These are phyloP conservation scores for Pichia manshurica DNA, from an alignment of 805 yeast genomes.

Conservation along the genomic window DNA sequence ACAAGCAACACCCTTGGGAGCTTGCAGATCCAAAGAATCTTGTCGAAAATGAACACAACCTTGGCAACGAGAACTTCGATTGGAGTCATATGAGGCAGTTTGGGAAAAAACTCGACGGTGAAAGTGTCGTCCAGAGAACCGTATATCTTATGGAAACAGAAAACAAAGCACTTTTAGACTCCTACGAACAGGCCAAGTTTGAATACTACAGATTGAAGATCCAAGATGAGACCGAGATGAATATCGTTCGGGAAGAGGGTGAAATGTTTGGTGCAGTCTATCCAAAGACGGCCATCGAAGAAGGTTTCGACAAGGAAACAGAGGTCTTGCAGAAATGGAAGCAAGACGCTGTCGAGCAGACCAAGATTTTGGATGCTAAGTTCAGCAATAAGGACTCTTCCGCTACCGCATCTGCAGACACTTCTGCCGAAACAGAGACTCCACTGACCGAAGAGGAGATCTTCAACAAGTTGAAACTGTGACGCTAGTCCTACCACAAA, in stretches of 20 bases:
- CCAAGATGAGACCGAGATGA: slow-evolving; percentile 69
- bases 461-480: slow-evolving; percentile 10
- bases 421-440: slow-evolving; percentile 24
- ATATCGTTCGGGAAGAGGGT: slow-evolving; percentile 75
- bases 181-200: slow-evolving; percentile 79
- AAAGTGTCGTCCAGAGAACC: slow-evolving; percentile 75
- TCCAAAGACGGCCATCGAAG: slow-evolving; percentile 54
- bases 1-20: slow-evolving; percentile 97
- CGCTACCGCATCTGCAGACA: slow-evolving; percentile 18
- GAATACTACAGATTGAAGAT: slow-evolving; percentile 86
- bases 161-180: slow-evolving; percentile 43
- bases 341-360: slow-evolving; percentile 56
- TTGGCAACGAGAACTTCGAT: slow-evolving; percentile 47
- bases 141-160: slow-evolving; percentile 42
- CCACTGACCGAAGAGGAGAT: slow-evolving; percentile 20
- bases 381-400: slow-evolving; percentile 24
- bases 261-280: slow-evolving; percentile 78
- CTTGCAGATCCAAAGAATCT: slow-evolving; percentile 81
- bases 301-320: slow-evolving; percentile 70
- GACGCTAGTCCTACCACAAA: no score
- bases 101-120: slow-evolving; percentile 78
- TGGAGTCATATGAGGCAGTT: slow-evolving; percentile 79
- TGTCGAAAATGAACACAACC: slow-evolving; percentile 64
- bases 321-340: slow-evolving; percentile 68
- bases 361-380: slow-evolving; percentile 50